These are phyloP conservation scores for Stentor roeselii DNA, from an alignment of 73 alveolate species.

Conservation along the genomic window DNA sequence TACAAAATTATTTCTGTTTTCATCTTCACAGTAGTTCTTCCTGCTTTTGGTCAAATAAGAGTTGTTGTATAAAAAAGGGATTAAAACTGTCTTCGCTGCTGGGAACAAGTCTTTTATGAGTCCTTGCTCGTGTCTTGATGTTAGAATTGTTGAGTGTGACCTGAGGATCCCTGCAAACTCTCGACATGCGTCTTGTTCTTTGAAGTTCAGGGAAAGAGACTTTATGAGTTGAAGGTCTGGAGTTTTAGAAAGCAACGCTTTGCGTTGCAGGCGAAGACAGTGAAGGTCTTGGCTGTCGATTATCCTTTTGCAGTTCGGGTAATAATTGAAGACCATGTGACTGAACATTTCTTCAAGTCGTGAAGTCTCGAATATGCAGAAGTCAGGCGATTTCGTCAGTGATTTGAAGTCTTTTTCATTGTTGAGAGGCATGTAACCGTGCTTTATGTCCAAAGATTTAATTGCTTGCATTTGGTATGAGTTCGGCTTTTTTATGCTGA, in stretches of 20 bases:
- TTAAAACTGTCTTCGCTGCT: conserved; percentile 9
- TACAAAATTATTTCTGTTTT: conserved; percentile 39
- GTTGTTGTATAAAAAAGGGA: conserved; percentile 40
- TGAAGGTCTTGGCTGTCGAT: conserved; percentile 40
- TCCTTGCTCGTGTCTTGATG: conserved; percentile 35
- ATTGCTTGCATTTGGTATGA: neutral
- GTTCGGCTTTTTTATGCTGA: conserved; percentile 12
- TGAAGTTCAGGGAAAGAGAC: neutral
- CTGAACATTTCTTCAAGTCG: conserved; percentile 30
- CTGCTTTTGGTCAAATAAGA: conserved; percentile 6
- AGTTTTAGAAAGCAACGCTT: conserved; percentile 10
- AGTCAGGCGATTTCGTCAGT: neutral
- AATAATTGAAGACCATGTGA: conserved; percentile 37
- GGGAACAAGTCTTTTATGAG: conserved; percentile 24
- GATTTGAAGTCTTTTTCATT: conserved; percentile 1
- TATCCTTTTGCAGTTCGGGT: conserved; percentile 40
- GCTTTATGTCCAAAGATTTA: neutral
- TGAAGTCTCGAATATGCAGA: conserved; percentile 42
- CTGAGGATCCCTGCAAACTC: conserved; percentile 28
- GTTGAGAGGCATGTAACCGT: neutral
- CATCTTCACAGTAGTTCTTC: neutral
- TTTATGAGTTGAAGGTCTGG: neutral
- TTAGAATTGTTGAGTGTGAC: conserved; percentile 30
- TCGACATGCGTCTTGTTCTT: conserved; percentile 26
- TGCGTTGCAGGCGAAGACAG: conserved; percentile 31